Percentiles rank a stretch among this genome's conserved stretches.
These are phyloP conservation scores for Elongisporangium undulatum DNA, from an alignment of 352 stramenopile species.

Conservation along the genomic window DNA sequence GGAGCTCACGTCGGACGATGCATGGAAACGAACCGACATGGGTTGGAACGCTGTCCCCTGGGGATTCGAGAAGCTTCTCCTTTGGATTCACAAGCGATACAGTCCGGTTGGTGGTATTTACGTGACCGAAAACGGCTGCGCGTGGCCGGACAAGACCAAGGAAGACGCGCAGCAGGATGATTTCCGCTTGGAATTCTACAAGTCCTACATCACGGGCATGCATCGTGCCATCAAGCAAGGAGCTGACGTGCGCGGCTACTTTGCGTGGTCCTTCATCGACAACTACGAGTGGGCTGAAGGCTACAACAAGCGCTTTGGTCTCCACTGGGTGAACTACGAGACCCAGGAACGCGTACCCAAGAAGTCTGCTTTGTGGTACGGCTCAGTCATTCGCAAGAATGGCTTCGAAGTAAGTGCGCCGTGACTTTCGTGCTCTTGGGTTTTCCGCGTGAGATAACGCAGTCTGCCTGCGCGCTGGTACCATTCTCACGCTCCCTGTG, in stretches of 20 bases:
- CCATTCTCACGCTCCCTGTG: not conserved
- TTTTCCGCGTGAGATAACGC: not conserved
- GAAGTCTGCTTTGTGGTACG: slow-evolving; percentile 58
- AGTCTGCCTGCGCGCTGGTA: not conserved
- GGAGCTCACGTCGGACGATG: slow-evolving; percentile 35
- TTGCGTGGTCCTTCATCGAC: slow-evolving; percentile 90
- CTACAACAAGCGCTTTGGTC: slow-evolving; percentile 59
- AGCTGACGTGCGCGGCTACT: slow-evolving; percentile 81
- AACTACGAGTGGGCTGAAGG: slow-evolving; percentile 91
- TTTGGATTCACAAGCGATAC: slow-evolving; percentile 90
- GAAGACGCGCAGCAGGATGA: slow-evolving; percentile 75
- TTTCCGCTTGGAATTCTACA: slow-evolving; percentile 74
- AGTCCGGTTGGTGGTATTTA: slow-evolving; percentile 58
- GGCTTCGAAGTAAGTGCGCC: slow-evolving; percentile 6
- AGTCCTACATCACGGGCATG: slow-evolving; percentile 78
- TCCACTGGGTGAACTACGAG: slow-evolving; percentile 60
- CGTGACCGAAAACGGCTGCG: slow-evolving; percentile 93
- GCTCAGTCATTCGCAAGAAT: slow-evolving; percentile 43
- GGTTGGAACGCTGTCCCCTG: slow-evolving; percentile 71
- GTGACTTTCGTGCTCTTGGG: not conserved
- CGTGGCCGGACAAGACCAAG: slow-evolving; percentile 60
- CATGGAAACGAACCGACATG: slow-evolving; percentile 78
- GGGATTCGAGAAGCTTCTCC: slow-evolving; percentile 85
- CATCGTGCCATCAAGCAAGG: slow-evolving; percentile 34
- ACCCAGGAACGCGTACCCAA: slow-evolving; percentile 67